Evolutionary conservation across 1,284 basidiomycete genomes (phyloP), one percentile per base, ranked within the genome.

Genomic region (Sporisorium graminicola): DNA sequence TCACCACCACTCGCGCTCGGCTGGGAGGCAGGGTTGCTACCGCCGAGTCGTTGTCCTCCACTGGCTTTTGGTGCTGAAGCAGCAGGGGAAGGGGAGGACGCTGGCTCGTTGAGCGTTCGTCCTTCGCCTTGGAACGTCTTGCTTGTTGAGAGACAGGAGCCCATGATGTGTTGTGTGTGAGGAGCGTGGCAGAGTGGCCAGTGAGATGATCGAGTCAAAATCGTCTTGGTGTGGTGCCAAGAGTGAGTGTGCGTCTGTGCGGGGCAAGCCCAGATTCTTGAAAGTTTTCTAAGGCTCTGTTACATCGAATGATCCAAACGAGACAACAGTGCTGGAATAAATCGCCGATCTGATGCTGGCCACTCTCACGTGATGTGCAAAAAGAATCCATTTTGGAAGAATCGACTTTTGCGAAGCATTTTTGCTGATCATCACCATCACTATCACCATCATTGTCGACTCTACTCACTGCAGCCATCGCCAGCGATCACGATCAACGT

Each of bases 81-180:
- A 12, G 56, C 31, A 22, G 58, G 16, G 16, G 55, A 14, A 4
- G 55, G 10, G 2, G 52, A 12, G 8, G 55, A 31, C 5, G 29
- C 5, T 31, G 29, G 40, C 10, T 60, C 62, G 40, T 59, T 57
- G 12, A 70, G 63, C 18, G 55, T 69, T n/a, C 54, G 54, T 9
- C 72, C 72, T 51, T 70, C 59, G 35, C 66, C 65, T 20, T 62
- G 51, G 29, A 69, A 69, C 5, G 18, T n/a, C 3, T 53, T 59
- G 52, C n/a, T 51, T 7, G 49, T 74, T 1, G 66, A 70, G 18
- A 69, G 40, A 22, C 72, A 74, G 3, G 66, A 74, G 35, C 72
- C 72, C 72, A 74, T 74, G 2, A 16, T 33, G 44, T n/a, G 14
- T 16, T 26, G 42, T 52, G 22, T 22, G n/a, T n/a, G n/a, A n/a